Base-by-base conservation (phyloP, 768 basidiomycete species). In the Paxillus rubicundulus region DNA sequence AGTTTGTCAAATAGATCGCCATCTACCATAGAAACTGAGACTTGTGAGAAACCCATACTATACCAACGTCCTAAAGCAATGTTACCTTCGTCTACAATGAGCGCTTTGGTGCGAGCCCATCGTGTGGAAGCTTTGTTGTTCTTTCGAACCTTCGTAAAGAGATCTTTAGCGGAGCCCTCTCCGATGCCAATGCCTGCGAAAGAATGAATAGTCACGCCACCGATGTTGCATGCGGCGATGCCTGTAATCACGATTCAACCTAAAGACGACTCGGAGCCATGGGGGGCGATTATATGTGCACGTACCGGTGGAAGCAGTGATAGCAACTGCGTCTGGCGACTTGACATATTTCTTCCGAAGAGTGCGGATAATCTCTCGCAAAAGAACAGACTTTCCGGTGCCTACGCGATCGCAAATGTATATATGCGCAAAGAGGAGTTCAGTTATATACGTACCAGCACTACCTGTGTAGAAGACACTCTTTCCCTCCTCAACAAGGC, bases 191-290 rank as follows among this genome's bases (percentile, higher is more conserved):
- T 89, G 0, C 96, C 95, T n/a, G 89, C 84, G 65, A 97, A 99
- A 0, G 92, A 95, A 67, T 99, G 96, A 33, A 98, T 80, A 0
- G 96, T 98, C 20, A 90, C 82, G 37, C 97, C 96, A 9, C 96
- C 96, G 45, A 99, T 94, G 60, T 99, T 98, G 69, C 94, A 97
- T 5, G 96, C 96, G 7, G 96, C 96, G 60, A 98, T 97, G 40
- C 89, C 89, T 87, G 52, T 28, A 50, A 14, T 28, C 21, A 40
- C 33, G 27, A 38, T 41, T 55, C 33, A 28, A 32, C 20, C 9
- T 53, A 44, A 50, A 24, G 7, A 44, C 28, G 20, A 20, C 18
- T 24, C 16, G 14, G 14, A 32, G 9, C 13, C 9, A 13, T 1
- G 17, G 16, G 39, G 17, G 9, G 50, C 34, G 44, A 47, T 13